These are phyloP conservation scores for Marasmius tenuissimus DNA, from an alignment of 1,284 basidiomycete species.

Conservation along the genomic window DNA sequence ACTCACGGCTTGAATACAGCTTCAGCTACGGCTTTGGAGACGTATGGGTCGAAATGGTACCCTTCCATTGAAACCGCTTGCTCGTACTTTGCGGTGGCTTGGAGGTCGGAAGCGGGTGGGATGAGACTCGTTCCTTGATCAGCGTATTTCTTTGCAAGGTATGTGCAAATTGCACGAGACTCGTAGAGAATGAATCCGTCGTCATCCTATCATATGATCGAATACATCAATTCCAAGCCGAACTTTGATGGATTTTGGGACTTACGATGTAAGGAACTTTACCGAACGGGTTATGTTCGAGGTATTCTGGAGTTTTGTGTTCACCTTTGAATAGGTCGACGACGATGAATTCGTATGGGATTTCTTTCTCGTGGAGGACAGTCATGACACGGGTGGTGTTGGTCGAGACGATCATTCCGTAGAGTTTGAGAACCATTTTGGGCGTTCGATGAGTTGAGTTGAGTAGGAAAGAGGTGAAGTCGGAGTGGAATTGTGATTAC, in stretches of 20 bases:
- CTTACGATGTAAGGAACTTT: slow-evolving; percentile 58
- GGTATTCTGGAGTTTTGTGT: slow-evolving; percentile 47
- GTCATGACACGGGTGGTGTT: slow-evolving; percentile 47
- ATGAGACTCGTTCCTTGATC: slow-evolving; percentile 24
- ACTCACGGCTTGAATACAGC: slow-evolving; percentile 47
- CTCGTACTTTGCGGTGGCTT: slow-evolving; percentile 15
- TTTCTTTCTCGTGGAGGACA: slow-evolving; percentile 48
- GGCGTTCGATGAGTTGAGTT: not conserved
- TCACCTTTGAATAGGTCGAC: slow-evolving; percentile 45
- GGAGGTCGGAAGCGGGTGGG: slow-evolving; percentile 32
- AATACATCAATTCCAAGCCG: not conserved
- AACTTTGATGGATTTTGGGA: too few relatives aligned
- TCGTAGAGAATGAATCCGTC: slow-evolving; percentile 38
- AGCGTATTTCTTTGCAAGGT: slow-evolving; percentile 29
- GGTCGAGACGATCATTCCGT: slow-evolving; percentile 41
- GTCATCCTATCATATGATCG: slow-evolving; percentile 30
- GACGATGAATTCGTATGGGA: slow-evolving; percentile 46
- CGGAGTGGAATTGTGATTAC: not conserved
- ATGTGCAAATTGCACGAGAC: slow-evolving; percentile 33
- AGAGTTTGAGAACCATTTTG: slow-evolving; percentile 52
- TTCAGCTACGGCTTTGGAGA: slow-evolving; percentile 36
- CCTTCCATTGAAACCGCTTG: slow-evolving; percentile 9
- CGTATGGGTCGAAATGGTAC: slow-evolving; percentile 12
- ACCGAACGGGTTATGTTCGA: slow-evolving; percentile 60
- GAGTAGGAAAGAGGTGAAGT: not conserved